Conservation (phyloP, 2,329 filamentous ascomycete species). For the Cercospora sp. region DNA sequence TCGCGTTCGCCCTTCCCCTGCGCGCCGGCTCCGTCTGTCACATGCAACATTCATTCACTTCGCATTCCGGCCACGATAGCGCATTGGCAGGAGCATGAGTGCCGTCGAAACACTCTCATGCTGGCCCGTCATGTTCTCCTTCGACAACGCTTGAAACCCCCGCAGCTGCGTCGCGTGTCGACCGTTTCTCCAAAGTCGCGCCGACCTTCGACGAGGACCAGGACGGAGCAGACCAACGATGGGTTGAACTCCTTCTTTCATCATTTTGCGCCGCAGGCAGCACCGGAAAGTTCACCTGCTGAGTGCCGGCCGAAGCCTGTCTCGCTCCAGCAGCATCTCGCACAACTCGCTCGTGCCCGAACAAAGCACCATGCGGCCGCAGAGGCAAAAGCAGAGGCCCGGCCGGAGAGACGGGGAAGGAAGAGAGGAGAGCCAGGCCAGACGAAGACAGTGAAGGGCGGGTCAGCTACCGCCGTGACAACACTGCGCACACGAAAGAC, state of each 20-base stretch:
- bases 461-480: not conserved
- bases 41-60: conserved; percentile 9
- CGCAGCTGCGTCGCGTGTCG: conserved; percentile 8
- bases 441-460: not conserved
- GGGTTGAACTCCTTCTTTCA: conserved; percentile 7
- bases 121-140: conserved; percentile 18
- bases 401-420: not conserved
- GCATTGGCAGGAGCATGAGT: conserved; percentile 24
- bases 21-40: not conserved
- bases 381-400: not conserved
- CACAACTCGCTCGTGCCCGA: not conserved
- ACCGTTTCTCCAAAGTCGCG: not conserved
- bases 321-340: conserved; percentile 5
- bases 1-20: conserved; percentile 1
- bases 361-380: not conserved
- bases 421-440: not conserved
- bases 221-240: not conserved
- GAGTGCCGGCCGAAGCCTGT: not conserved
- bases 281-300: not conserved
- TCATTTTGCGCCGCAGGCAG: not conserved
- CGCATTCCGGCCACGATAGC: conserved; percentile 15
- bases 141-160: conserved; percentile 14
- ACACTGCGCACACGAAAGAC: not conserved
- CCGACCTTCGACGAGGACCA: conserved; percentile 4
- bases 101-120: conserved; percentile 22